A percentile compares a stretch with the other conserved stretches of the same genome.
phyloP scores from a whole-genome alignment of 805 yeast species.

The Pichia californica region DNA sequence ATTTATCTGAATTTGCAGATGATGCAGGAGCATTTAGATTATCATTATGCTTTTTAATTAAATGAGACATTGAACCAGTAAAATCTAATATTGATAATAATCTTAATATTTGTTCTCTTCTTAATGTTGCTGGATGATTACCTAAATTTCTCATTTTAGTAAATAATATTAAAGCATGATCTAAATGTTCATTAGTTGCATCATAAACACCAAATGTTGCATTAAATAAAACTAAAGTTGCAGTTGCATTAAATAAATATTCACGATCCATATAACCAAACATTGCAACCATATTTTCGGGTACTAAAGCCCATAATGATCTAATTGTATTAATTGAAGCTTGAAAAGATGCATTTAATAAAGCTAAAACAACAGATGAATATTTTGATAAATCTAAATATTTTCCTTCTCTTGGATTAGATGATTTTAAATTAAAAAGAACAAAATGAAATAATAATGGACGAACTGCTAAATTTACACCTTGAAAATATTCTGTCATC shows the following conservation, averaged over 20 bases:
- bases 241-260: constrained; percentile 69
- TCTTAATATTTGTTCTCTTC: constrained; percentile 65
- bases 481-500: constrained; percentile 80
- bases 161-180: constrained; percentile 63
- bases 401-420: constrained; percentile 33
- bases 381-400: constrained; percentile 57
- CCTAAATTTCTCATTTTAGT: constrained; percentile 73
- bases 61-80: constrained; percentile 53
- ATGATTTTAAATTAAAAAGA: constrained; percentile 48
- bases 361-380: constrained; percentile 59
- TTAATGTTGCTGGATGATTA: constrained; percentile 70
- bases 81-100: constrained; percentile 61
- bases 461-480: constrained; percentile 70
- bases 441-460: constrained; percentile 75
- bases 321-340: constrained; percentile 73
- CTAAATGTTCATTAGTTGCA: constrained; percentile 63
- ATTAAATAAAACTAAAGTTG: constrained; percentile 65
- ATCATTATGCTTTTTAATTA: constrained; percentile 54
- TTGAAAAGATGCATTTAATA: constrained; percentile 71
- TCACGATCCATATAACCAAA: constrained; percentile 88
- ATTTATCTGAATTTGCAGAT: constrained; percentile 15
- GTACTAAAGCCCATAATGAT: constrained; percentile 66
- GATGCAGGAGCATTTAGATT: constrained; percentile 27
- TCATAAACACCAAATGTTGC: constrained; percentile 80
- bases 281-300: constrained; percentile 75